Evolutionary conservation across 1,284 basidiomycete species (phyloP), one percentile per base, ranked within the genome.

Genomic region (Agroathelia rolfsii): DNA sequence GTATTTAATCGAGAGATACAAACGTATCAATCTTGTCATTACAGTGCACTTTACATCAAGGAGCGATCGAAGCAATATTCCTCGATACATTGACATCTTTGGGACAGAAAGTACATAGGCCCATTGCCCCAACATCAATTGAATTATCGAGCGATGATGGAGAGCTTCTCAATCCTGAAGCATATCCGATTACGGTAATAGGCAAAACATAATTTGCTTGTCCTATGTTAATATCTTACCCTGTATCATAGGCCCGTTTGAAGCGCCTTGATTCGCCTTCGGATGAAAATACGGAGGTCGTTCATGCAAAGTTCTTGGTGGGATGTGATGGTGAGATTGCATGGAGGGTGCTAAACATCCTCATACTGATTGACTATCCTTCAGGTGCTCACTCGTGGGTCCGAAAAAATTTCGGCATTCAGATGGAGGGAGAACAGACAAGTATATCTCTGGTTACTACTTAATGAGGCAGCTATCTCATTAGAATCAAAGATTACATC

Each of bases 321-420:
- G 77, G 77, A 1, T 60, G 68, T 16, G 78, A 81, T 48, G 78
- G 70, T 68, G 32, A 34, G 56, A n/a, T n/a, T n/a, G n/a, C n/a
- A n/a, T n/a, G n/a, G n/a, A n/a, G n/a, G n/a, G n/a, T n/a, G n/a
- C n/a, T n/a, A n/a, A n/a, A n/a, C n/a, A n/a, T n/a, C n/a, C n/a
- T n/a, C n/a, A n/a, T n/a, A n/a, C n/a, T n/a, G 11, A 22, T 22
- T 20, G 7, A 10, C n/a, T n/a, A n/a, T 8, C 9, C 22, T 24
- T 20, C 28, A 72, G 77, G 79, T n/a, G 84, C 83, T 0, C 83
- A 87, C 54, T 85, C 81, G 3, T 88, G 82, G 83, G 79, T 85
- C 5, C 67, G 84, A 18, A 77, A 77, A 41, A 45, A 60, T 2
- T 56, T 85, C n/a, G 66, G 66, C 3, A 77, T 87, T 27, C 49